phyloP scores from a whole-genome alignment of 768 basidiomycete genomes.

The Russula compacta region DNA sequence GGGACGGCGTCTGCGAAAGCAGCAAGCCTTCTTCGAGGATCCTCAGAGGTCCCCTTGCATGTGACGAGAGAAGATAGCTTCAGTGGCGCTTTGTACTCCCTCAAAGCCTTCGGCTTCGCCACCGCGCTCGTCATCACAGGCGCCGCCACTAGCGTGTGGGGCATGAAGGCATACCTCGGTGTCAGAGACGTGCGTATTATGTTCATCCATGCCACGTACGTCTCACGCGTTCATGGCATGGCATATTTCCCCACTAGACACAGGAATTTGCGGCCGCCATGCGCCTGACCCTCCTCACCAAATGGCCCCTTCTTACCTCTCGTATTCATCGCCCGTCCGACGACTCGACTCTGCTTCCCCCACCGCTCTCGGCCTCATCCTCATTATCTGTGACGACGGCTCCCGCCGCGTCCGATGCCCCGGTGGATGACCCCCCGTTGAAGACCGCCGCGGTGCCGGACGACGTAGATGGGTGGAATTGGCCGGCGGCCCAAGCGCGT shows the following conservation, averaged over 20 bases:
- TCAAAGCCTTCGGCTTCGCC: constrained; percentile 59
- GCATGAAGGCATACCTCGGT: constrained; percentile 44
- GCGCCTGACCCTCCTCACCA: constrained; percentile 38
- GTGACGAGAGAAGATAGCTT: constrained; percentile 28
- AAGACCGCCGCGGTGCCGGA: background rate
- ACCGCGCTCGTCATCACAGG: constrained; percentile 47
- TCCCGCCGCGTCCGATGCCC: background rate
- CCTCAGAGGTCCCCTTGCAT: background rate
- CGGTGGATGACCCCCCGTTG: background rate
- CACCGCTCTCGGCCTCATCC: background rate
- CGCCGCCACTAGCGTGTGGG: constrained; percentile 37
- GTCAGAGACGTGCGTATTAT: constrained; percentile 43
- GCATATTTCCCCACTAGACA: constrained; percentile 29
- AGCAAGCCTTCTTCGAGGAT: background rate
- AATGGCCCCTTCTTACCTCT: constrained; percentile 41
- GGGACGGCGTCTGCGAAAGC: background rate
- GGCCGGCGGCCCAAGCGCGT: constrained; percentile 45
- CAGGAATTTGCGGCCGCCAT: constrained; percentile 51
- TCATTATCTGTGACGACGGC: background rate
- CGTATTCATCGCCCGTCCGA: constrained; percentile 42
- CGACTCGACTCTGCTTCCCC: constrained; percentile 22
- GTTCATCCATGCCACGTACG: too few relatives aligned
- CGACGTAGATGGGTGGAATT: constrained; percentile 34
- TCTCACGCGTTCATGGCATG: too few relatives aligned
- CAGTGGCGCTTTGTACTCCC: constrained; percentile 44